Conservation (phyloP, 192 early-diverging fungal genomes). For the Coemansia sp. region DNA sequence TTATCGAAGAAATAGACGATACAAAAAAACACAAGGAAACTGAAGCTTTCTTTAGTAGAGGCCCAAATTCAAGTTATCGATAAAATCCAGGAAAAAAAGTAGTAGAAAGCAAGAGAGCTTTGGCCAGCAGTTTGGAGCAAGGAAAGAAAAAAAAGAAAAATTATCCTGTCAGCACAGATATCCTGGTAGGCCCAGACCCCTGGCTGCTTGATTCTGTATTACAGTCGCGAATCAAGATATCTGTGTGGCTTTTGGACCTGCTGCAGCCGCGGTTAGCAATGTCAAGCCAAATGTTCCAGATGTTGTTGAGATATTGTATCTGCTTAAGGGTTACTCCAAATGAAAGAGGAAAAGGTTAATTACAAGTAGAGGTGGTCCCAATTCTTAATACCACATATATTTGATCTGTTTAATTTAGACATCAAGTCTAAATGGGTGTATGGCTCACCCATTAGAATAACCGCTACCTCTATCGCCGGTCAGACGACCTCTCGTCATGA, state of each 20-base stretch:
- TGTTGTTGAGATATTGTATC: not conserved
- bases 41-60: not conserved
- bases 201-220: not conserved
- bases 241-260: not conserved
- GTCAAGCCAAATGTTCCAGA: not conserved
- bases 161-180: not conserved
- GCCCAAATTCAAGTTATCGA: not conserved
- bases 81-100: not conserved
- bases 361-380: not conserved
- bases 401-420: not conserved
- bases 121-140: not conserved
- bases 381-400: not conserved
- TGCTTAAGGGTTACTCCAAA: not conserved
- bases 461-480: not conserved
- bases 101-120: not conserved
- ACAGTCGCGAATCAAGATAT: not conserved
- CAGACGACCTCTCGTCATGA: not conserved
- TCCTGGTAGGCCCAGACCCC: slow-evolving; percentile 4
- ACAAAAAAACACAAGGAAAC: not conserved
- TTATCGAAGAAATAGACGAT: not conserved
- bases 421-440: not conserved
- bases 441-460: not conserved
- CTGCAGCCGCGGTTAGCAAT: not conserved
- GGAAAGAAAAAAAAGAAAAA: not conserved
- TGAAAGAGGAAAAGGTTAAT: not conserved